Evolutionary conservation across 768 basidiomycete species (phyloP).

Genomic region (Hygrophorus russula): DNA sequence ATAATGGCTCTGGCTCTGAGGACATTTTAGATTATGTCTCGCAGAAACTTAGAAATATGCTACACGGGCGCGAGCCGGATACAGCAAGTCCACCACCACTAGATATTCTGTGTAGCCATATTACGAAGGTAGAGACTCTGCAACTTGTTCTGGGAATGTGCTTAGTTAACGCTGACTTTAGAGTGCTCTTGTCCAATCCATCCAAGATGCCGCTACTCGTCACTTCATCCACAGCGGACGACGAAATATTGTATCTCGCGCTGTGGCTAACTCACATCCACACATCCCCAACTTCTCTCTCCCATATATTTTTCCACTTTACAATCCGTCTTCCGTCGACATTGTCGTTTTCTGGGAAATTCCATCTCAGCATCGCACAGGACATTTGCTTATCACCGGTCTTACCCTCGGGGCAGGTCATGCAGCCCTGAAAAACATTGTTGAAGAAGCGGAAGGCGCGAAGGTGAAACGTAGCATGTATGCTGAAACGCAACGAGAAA

Average conservation of each 20-base stretch:
- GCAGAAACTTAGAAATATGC: constrained; percentile 35
- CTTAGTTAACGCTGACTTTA: constrained; percentile 8
- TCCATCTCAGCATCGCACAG: constrained; percentile 44
- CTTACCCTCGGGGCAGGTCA: constrained; percentile 58
- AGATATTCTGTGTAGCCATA: constrained; percentile 39
- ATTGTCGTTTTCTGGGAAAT: constrained; percentile 71
- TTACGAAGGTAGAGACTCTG: constrained; percentile 28
- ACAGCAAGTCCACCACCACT: constrained; percentile 38
- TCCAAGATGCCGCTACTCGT: constrained; percentile 19
- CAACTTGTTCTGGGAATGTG: background rate
- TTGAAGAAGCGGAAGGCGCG: constrained; percentile 46
- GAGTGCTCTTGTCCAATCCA: constrained; percentile 12
- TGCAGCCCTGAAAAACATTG: constrained; percentile 48
- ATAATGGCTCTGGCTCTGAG: constrained; percentile 21
- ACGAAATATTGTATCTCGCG: constrained; percentile 27
- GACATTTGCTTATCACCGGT: constrained; percentile 48
- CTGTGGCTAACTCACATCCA: constrained; percentile 30
- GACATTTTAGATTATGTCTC: constrained; percentile 41
- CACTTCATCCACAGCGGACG: constrained; percentile 43
- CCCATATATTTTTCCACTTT: constrained; percentile 66
- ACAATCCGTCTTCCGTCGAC: constrained; percentile 63
- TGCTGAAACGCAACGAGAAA: constrained; percentile 77
- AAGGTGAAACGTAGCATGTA: constrained; percentile 81
- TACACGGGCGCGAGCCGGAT: constrained; percentile 34
- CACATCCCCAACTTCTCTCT: constrained; percentile 45